Evolutionary conservation across 2,329 filamentous ascomycete species (phyloP).

Genomic region (Fusarium neocosmosporiellum): DNA sequence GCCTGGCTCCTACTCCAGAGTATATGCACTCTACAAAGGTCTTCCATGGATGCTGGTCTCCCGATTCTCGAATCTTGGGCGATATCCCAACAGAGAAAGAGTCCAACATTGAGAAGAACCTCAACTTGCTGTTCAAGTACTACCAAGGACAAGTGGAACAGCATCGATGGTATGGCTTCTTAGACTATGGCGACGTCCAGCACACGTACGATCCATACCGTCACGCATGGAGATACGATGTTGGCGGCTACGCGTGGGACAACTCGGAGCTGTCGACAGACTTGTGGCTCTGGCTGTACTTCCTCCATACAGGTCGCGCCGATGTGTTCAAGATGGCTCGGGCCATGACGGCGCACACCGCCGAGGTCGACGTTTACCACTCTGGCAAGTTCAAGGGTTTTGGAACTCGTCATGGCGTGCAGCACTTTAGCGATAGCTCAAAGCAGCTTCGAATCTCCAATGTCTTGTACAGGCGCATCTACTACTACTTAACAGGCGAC

Average conservation of each 20-base stretch:
- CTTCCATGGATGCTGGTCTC: conserved; percentile 32
- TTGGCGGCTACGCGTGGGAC: conserved; percentile 73
- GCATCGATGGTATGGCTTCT: conserved; percentile 71
- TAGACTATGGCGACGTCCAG: conserved; percentile 70
- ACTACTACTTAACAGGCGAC: conserved; percentile 68
- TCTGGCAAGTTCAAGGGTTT: conserved; percentile 67
- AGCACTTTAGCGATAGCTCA: conserved; percentile 69
- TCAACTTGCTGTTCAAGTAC: conserved; percentile 66
- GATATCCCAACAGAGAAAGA: conserved; percentile 40
- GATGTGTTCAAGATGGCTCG: conserved; percentile 70
- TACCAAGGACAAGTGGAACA: conserved; percentile 67
- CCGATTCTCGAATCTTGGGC: not conserved
- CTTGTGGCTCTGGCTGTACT: conserved; percentile 71
- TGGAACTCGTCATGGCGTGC: conserved; percentile 71
- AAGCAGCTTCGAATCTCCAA: conserved; percentile 68
- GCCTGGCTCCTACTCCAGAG: conserved; percentile 58
- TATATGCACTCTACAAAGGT: conserved; percentile 51
- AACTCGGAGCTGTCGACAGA: conserved; percentile 72
- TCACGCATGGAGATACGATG: conserved; percentile 70
- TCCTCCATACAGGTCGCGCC: conserved; percentile 66
- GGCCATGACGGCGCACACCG: conserved; percentile 66
- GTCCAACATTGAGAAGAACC: conserved; percentile 59
- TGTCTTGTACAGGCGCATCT: conserved; percentile 55
- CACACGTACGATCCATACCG: conserved; percentile 70
- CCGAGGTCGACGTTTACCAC: conserved; percentile 72